Conservation (phyloP, 768 basidiomycete genomes). For the Tubosaeta sp. region DNA sequence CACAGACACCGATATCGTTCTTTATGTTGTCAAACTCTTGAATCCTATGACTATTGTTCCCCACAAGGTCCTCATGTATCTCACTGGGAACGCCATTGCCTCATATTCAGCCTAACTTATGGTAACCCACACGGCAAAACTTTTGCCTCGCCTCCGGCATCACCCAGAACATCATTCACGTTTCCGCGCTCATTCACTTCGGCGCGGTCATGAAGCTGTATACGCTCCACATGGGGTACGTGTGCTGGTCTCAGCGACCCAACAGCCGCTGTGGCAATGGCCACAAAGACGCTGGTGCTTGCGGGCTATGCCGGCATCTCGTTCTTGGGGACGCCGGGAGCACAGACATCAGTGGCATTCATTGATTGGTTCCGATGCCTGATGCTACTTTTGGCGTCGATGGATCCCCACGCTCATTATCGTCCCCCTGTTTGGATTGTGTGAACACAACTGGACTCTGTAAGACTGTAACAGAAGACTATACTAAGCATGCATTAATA, state of each 20-base stretch:
- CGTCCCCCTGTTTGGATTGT: no score
- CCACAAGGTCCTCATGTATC: background rate
- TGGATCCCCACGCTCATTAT: no score
- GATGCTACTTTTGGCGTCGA: no score
- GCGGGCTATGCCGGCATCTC: conserved; percentile 7
- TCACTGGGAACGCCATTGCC: conserved; percentile 58
- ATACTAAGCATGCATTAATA: no score
- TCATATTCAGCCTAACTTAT: conserved; percentile 69
- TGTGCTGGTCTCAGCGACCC: conserved; percentile 89
- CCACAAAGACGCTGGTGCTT: no score
- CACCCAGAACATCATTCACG: conserved; percentile 73
- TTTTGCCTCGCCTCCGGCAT: conserved; percentile 75
- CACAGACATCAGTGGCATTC: no score
- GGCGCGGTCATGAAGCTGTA: conserved; percentile 94
- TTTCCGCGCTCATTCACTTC: conserved; percentile 84
- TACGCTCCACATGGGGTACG: conserved; percentile 93
- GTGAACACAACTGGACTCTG: no score
- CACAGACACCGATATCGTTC: no score
- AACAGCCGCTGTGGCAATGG: conserved; percentile 46
- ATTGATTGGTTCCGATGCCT: no score
- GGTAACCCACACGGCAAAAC: conserved; percentile 72
- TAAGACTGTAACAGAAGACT: no score
- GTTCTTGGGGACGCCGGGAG: background rate
- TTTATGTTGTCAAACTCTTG: no score
- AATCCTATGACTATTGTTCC: background rate